Percentiles rank a stretch among this genome's conserved stretches.
Conservation (phyloP, 139 green algal species). For the Chlorella sp. region DNA sequence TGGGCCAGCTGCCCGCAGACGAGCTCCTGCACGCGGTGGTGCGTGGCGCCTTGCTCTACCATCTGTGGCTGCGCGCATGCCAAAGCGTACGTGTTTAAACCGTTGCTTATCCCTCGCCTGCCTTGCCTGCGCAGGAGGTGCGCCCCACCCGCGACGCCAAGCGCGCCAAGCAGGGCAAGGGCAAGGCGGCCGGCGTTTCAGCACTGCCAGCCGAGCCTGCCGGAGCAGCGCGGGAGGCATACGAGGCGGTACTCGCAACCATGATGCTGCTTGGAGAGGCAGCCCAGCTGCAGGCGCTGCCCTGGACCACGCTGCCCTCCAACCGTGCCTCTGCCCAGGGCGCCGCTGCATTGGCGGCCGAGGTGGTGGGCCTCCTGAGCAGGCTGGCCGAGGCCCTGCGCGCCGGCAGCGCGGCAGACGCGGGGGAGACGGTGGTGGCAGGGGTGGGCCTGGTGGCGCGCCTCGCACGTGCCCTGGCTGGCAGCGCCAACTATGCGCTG, state of each 20-base stretch:
- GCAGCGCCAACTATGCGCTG: too few species aligned
- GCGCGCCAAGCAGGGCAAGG: constrained; percentile 85
- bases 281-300: not conserved
- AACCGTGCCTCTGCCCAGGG: not conserved
- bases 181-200: constrained; percentile 72
- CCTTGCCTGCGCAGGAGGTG: not conserved
- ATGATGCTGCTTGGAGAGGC: constrained; percentile 51
- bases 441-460: not conserved
- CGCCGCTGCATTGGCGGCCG: too few species aligned
- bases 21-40: too few species aligned
- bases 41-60: not conserved
- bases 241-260: too few species aligned
- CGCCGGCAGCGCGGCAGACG: not conserved
- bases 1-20: too few species aligned
- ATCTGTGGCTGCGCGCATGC: not conserved
- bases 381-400: not conserved
- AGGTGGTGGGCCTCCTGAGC: not conserved
- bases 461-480: too few species aligned
- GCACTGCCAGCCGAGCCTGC: constrained; percentile 59
- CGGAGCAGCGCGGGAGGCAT: too few species aligned
- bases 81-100: not conserved
- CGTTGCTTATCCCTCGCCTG: not conserved
- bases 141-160: constrained; percentile 59
- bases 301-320: not conserved
- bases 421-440: not conserved